Base-by-base conservation (phyloP, 1,139 yeast genomes). In the Geotrichum siamense region DNA sequence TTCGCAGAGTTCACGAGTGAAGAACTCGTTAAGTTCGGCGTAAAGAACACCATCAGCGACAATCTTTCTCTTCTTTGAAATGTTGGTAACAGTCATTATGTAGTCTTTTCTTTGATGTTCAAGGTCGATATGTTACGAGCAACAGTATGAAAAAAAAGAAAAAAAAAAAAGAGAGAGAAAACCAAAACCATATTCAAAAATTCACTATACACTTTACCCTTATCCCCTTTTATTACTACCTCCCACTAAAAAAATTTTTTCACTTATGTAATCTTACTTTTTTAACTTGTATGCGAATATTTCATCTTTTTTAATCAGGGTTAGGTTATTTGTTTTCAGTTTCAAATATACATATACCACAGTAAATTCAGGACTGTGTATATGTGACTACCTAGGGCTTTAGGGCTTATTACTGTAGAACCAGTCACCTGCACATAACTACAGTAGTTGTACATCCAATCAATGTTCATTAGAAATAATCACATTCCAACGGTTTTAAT, bases 1-100 rank as follows among this genome's bases (percentile, higher is more conserved):
- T 78, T 91, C 98, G 65, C 98, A 95, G 70, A 91, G 84, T 76
- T 91, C 98, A 78, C 97, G 87, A 80, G 97, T 86, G 86, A 91
- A 93, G 93, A 91, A 91, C 79, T 91, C 98, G 82, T 91, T 91
- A 70, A 91, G 79, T 78, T 91, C 99, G 75, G 99, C 99, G 94
- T 82, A 91, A 82, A 91, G 86, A 68, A 91, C 99, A 85, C 99
- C 99, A 79, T 91, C 99, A 74, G 96, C 96, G 73, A 89, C 96
- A 65, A 65, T 70, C 67, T 65, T 65, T 61, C 71, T 64, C 68
- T 67, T 68, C 55, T 61, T 61, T 44, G 71, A 67, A 51, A 65
- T 64, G 59, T 38, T 29, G 41, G 41, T 41, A 38, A 39, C 43
- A 36, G 47, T 42, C 47, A 44, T 43, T 21, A 6, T 33, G 32